Evolutionary conservation across 2,329 filamentous ascomycete genomes (phyloP).

Genomic region (Cladosporium sp.): DNA sequence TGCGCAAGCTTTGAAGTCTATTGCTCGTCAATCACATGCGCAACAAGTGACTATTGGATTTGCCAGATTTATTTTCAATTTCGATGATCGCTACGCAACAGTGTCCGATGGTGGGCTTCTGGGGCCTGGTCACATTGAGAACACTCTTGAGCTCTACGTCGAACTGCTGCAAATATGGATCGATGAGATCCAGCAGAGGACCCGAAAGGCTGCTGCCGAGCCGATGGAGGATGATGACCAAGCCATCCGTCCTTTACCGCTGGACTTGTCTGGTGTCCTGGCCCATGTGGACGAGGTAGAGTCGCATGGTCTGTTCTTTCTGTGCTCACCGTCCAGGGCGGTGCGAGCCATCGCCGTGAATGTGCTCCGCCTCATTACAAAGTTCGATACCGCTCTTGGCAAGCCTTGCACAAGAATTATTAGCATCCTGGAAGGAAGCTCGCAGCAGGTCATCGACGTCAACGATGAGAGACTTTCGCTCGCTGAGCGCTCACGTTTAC

Average conservation of each 20-base stretch:
- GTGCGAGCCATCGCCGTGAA: conserved; percentile 90
- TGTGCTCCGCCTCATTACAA: conserved; percentile 83
- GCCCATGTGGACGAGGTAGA: conserved; percentile 96
- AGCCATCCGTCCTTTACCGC: conserved; percentile 28
- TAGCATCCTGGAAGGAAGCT: conserved; percentile 85
- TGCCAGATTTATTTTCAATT: conserved; percentile 96
- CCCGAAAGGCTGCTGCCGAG: conserved; percentile 61
- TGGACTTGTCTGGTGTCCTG: conserved; percentile 84
- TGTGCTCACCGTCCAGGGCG: conserved; percentile 89
- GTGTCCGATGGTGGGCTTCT: conserved; percentile 98
- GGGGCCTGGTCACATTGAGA: conserved; percentile 90
- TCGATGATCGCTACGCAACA: conserved; percentile 93
- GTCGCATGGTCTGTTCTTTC: conserved; percentile 92
- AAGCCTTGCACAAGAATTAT: conserved; percentile 77
- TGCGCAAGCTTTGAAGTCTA: conserved; percentile 88
- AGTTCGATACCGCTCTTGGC: conserved; percentile 86
- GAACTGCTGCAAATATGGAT: conserved; percentile 97
- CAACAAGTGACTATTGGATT: conserved; percentile 97
- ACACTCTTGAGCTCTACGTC: conserved; percentile 85
- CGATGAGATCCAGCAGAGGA: conserved; percentile 87
- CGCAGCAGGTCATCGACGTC: conserved; percentile 82
- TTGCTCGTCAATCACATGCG: conserved; percentile 86
- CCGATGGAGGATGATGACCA: conserved; percentile 52
- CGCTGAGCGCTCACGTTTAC: conserved; percentile 85
- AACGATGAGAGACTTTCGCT: conserved; percentile 89